A percentile compares a stretch with the other conserved stretches of the same genome.
Evolutionary conservation across 2,329 filamentous ascomycete species (phyloP).

Genomic region (Geosmithia morbida): DNA sequence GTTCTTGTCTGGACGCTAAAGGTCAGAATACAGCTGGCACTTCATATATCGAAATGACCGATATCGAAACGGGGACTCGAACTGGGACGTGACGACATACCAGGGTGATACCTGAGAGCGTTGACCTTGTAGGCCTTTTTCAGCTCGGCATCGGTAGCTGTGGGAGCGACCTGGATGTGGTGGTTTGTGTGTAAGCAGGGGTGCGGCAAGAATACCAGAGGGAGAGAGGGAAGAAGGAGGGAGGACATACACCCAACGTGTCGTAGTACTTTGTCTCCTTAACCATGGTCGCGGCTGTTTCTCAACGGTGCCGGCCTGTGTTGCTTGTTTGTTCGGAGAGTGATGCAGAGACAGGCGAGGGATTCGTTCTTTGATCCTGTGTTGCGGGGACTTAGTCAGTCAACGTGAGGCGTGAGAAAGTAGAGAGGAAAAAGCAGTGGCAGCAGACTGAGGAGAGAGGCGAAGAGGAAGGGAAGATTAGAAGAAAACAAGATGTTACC

Average conservation of each 20-base stretch:
- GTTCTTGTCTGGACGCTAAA: conserved; percentile 65
- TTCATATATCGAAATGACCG: too few relatives aligned
- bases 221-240: neutral
- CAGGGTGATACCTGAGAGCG: conserved; percentile 73
- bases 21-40: neutral
- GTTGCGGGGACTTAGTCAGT: too few relatives aligned
- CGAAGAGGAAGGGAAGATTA: too few relatives aligned
- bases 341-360: neutral
- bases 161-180: conserved; percentile 51
- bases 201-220: neutral
- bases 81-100: conserved; percentile 28
- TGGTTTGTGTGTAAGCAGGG: neutral
- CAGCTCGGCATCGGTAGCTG: conserved; percentile 70
- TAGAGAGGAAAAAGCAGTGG: too few relatives aligned
- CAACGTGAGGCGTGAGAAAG: too few relatives aligned
- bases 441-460: too few relatives aligned
- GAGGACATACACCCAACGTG: conserved; percentile 51
- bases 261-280: conserved; percentile 74
- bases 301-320: too few relatives aligned
- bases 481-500: too few relatives aligned
- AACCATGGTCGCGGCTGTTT: conserved; percentile 44
- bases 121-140: conserved; percentile 83
- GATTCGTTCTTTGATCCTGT: neutral
- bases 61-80: too few relatives aligned
- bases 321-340: too few relatives aligned